phyloP scores from a whole-genome alignment of 2,329 filamentous ascomycete species.

The Fusarium annulatum region DNA sequence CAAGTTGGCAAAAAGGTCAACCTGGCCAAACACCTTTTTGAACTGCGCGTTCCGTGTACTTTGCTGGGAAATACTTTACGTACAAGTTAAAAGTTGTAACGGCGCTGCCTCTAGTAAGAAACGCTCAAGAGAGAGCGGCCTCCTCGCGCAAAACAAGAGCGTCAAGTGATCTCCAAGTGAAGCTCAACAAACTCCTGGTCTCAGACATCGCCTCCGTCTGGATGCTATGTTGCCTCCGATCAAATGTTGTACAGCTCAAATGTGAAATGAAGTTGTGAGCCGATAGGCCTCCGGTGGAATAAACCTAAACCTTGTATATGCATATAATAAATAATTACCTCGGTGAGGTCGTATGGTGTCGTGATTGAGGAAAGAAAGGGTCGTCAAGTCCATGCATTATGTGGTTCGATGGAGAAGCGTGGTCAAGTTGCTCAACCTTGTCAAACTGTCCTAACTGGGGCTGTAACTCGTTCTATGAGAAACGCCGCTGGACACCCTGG shows the following conservation, averaged over 20 bases:
- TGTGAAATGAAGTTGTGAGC: constrained; percentile 35
- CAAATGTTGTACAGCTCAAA: constrained; percentile 48
- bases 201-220: constrained; percentile 39
- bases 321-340: constrained; percentile 34
- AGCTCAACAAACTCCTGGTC: constrained; percentile 26
- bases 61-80: constrained; percentile 53
- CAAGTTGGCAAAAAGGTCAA: constrained; percentile 38
- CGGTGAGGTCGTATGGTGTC: constrained; percentile 5
- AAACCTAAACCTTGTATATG: constrained; percentile 38
- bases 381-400: constrained; percentile 28
- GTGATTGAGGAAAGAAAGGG: constrained; percentile 40
- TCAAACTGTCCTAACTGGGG: constrained; percentile 9
- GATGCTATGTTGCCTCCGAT: constrained; percentile 35
- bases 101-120: constrained; percentile 18
- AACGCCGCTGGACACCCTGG: constrained; percentile 66
- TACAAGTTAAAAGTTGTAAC: constrained; percentile 48
- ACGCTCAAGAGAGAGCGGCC: constrained; percentile 9
- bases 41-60: constrained; percentile 53
- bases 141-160: constrained; percentile 27
- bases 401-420: constrained; percentile 9
- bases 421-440: constrained; percentile 11
- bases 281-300: constrained; percentile 24
- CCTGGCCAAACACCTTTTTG: constrained; percentile 58
- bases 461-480: constrained; percentile 58
- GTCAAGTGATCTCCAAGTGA: constrained; percentile 15